A percentile compares a stretch with the other conserved stretches of the same genome.
These are phyloP conservation scores for Diaporthe caulivora DNA, from an alignment of 2,329 filamentous ascomycete species.

Conservation along the genomic window DNA sequence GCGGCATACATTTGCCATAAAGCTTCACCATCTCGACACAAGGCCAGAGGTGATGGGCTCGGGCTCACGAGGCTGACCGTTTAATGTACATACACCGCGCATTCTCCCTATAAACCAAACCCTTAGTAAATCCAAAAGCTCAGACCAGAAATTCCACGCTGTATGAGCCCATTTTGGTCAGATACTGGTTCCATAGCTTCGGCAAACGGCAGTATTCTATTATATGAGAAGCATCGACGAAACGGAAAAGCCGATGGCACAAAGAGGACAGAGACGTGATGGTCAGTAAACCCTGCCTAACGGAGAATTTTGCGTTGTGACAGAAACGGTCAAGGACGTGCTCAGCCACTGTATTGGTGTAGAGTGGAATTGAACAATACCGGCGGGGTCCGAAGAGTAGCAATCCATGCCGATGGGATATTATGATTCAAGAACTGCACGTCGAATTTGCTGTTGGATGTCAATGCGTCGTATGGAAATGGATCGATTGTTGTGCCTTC, in stretches of 20 bases:
- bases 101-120: rapidly evolving
- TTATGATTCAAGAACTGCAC: no score
- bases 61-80: no score
- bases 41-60: no score
- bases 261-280: not conserved
- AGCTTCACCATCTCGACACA: no score
- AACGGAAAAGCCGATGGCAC: no score
- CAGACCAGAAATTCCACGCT: not conserved
- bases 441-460: not conserved
- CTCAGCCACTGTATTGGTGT: not conserved
- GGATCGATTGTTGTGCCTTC: no score
- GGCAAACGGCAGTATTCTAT: no score
- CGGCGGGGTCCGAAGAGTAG: not conserved
- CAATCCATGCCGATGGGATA: no score
- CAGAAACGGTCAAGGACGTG: not conserved
- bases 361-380: not conserved
- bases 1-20: no score
- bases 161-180: not conserved
- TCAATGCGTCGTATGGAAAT: no score
- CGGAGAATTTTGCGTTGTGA: not conserved
- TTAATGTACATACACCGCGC: no score
- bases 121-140: not conserved
- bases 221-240: not conserved
- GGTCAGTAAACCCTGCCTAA: not conserved
- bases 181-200: no score